A percentile compares a stretch with the other conserved stretches of the same genome.
Evolutionary conservation across 176 grass and related monocot genomes (phyloP).

Genomic region (Bothriochloa decipiens): DNA sequence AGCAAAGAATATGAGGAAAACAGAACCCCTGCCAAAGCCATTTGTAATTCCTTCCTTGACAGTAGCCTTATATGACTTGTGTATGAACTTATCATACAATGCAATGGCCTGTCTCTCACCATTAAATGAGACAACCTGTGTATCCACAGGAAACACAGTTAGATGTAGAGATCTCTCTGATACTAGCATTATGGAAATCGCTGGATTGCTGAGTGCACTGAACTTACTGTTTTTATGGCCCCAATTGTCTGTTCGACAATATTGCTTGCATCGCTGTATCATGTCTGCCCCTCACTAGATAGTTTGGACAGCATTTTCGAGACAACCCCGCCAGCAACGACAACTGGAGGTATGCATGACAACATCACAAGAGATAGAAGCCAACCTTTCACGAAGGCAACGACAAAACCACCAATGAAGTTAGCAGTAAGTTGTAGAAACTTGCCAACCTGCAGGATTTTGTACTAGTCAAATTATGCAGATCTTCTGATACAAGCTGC

Average conservation of each 20-base stretch:
- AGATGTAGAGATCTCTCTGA: background rate
- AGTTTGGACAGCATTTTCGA: background rate
- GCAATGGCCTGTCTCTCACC: background rate
- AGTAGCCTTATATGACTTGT: background rate
- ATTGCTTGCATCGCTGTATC: constrained; percentile 24
- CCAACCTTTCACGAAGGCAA: constrained; percentile 18
- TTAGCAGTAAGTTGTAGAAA: background rate
- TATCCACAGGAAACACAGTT: background rate
- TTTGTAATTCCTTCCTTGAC: constrained; percentile 5
- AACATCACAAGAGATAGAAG: constrained; percentile 1
- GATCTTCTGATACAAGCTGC: too few relatives aligned
- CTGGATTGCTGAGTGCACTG: background rate
- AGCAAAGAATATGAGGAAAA: background rate
- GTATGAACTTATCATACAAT: constrained; percentile 6
- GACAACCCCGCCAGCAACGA: background rate
- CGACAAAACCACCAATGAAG: background rate
- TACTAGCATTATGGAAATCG: background rate
- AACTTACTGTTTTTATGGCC: constrained; percentile 22
- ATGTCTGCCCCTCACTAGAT: constrained; percentile 10
- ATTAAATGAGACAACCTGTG: background rate
- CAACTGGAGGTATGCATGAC: background rate
- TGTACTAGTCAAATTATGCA: too few relatives aligned
- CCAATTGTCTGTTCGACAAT: background rate
- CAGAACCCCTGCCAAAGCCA: background rate
- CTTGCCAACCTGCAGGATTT: constrained; percentile 8